Conservation (phyloP, 441 rosid species). For the Pelargonium australe region DNA sequence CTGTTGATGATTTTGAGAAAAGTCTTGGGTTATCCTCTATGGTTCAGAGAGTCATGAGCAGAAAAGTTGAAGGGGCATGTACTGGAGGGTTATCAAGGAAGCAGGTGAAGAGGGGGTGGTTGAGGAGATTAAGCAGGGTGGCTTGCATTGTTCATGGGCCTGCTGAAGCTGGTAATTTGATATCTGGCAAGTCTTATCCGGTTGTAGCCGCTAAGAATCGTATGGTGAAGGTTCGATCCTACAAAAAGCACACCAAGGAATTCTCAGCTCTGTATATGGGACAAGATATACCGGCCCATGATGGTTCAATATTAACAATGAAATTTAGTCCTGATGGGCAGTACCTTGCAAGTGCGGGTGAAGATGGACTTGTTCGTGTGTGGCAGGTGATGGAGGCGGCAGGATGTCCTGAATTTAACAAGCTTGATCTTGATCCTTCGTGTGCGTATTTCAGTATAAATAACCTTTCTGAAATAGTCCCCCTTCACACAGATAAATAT, state of each 20-base stretch:
- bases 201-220: conserved; percentile 30
- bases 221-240: conserved; percentile 50
- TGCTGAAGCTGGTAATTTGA: conserved; percentile 29
- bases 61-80: conserved; percentile 29
- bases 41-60: conserved; percentile 27
- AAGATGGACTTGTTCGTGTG: conserved; percentile 65
- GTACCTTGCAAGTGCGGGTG: conserved; percentile 76
- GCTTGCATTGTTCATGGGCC: conserved; percentile 42
- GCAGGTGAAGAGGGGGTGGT: conserved; percentile 53
- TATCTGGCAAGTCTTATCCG: conserved; percentile 18
- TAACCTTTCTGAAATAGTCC: conserved; percentile 49
- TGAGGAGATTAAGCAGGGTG: conserved; percentile 43
- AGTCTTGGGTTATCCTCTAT: conserved; percentile 34
- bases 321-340: conserved; percentile 32
- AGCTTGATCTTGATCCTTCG: conserved; percentile 56
- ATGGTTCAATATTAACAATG: conserved; percentile 58
- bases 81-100: conserved; percentile 24
- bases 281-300: conserved; percentile 75
- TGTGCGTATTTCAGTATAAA: conserved; percentile 59
- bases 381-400: conserved; percentile 75
- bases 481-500: conserved; percentile 38
- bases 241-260: conserved; percentile 62
- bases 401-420: conserved; percentile 41
- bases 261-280: conserved; percentile 61
- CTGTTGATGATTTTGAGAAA: conserved; percentile 24